Evolutionary conservation across 169 alveolate genomes (phyloP).

Genomic region (Eimeria praecox): DNA sequence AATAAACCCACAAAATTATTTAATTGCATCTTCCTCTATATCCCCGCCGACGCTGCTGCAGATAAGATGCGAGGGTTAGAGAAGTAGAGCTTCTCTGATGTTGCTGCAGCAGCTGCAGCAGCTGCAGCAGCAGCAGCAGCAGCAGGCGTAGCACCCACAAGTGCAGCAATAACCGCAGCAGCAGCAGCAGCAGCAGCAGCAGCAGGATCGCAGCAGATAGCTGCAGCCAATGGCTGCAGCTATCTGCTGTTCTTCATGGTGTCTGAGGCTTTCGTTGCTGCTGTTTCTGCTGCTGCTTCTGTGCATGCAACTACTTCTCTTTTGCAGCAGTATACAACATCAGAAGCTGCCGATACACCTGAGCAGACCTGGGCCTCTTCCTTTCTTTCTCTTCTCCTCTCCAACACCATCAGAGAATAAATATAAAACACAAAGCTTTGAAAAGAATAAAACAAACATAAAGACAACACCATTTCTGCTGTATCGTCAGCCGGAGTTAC

Average conservation of each 20-base stretch:
- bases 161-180: neutral
- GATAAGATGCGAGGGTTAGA: neutral
- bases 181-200: neutral
- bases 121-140: neutral
- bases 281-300: neutral
- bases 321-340: neutral
- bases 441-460: neutral
- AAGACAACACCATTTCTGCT: neutral
- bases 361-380: neutral
- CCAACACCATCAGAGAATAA: neutral
- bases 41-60: neutral
- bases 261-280: neutral
- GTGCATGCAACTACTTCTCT: neutral
- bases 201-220: no score
- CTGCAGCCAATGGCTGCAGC: neutral
- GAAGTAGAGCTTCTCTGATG: neutral
- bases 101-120: neutral
- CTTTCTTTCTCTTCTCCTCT: neutral
- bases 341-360: neutral
- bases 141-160: neutral
- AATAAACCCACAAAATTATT: neutral
- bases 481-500: neutral
- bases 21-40: neutral
- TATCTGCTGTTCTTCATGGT: neutral
- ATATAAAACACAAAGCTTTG: neutral